Evolutionary conservation across 2,329 filamentous ascomycete species (phyloP).

Genomic region (Epichloe aotearoae): DNA sequence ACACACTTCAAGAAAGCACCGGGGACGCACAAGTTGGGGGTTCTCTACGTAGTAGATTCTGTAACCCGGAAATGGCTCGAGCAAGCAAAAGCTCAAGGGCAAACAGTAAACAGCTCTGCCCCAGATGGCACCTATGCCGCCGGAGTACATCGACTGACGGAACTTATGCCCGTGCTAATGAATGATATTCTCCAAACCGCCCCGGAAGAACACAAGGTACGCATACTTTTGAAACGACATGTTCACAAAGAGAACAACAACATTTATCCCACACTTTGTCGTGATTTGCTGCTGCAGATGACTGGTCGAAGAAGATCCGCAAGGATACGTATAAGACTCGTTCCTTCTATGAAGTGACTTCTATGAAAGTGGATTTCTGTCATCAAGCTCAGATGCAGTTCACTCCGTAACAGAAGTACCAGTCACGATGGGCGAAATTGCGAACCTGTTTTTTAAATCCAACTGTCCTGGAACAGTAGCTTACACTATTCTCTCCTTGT

Average conservation of each 20-base stretch:
- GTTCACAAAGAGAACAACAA: background rate
- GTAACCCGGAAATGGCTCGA: conserved; percentile 98
- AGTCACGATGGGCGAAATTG: conserved; percentile 12
- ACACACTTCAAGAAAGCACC: conserved; percentile 95
- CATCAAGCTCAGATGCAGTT: background rate
- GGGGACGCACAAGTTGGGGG: conserved; percentile 91
- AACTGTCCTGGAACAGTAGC: conserved; percentile 16
- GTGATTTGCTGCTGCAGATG: background rate
- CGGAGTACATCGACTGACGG: conserved; percentile 91
- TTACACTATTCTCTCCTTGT: conserved; percentile 35
- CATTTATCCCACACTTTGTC: background rate
- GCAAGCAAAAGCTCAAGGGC: conserved; percentile 75
- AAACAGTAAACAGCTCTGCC: conserved; percentile 67
- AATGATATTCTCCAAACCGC: conserved; percentile 83
- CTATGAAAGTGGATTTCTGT: background rate
- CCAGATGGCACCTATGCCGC: conserved; percentile 88
- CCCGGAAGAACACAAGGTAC: conserved; percentile 93
- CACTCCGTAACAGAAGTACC: background rate
- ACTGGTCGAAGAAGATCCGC: background rate
- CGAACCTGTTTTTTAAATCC: conserved; percentile 9
- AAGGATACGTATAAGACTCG: background rate
- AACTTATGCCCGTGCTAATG: conserved; percentile 87
- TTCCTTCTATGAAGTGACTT: background rate
- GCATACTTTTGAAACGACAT: conserved; percentile 26
- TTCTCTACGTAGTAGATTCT: conserved; percentile 99